Evolutionary conservation across 768 basidiomycete genomes (phyloP).

Genomic region (Naganishia vishniacii): DNA sequence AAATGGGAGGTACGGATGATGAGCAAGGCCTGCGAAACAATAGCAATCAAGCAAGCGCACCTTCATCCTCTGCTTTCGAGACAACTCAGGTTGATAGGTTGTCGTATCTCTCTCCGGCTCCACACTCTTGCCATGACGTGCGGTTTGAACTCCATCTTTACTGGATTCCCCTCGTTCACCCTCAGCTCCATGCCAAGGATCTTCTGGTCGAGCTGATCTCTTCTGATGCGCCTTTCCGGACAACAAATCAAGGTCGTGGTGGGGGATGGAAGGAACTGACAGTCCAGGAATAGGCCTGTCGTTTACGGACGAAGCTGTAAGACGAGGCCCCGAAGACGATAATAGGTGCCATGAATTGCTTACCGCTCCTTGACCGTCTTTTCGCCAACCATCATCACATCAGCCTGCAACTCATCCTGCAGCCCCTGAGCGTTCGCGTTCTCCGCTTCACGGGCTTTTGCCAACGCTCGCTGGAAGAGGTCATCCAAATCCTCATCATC

Average conservation of each 20-base stretch:
- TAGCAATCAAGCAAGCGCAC: neutral
- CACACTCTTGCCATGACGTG: neutral
- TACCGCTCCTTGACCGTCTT: slow-evolving; percentile 9
- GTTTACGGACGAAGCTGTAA: too few species aligned
- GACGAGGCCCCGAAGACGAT: too few species aligned
- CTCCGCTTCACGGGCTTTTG: neutral
- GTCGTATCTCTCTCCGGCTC: slow-evolving; percentile 6
- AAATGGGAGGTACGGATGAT: neutral
- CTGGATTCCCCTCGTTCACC: slow-evolving; percentile 1
- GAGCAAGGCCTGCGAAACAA: too few species aligned
- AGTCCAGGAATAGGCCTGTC: slow-evolving; percentile 2
- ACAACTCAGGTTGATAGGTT: slow-evolving; percentile 2
- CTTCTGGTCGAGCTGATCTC: neutral
- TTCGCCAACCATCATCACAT: slow-evolving; percentile 13
- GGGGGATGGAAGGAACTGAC: slow-evolving; percentile 1
- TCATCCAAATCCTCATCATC: slow-evolving; percentile 12
- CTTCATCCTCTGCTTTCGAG: slow-evolving; percentile 9
- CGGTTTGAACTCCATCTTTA: neutral
- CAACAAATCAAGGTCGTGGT: neutral
- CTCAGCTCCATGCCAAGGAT: neutral
- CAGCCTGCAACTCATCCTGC: slow-evolving; percentile 11
- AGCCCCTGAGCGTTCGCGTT: neutral
- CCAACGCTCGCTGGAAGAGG: slow-evolving; percentile 8
- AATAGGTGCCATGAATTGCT: too few species aligned
- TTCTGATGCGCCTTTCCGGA: slow-evolving; percentile 7